Evolutionary conservation across 371 early-diverging fungal species (phyloP), one percentile per base, ranked within the genome.

Genomic region (Dinochytrium kinnereticum): DNA sequence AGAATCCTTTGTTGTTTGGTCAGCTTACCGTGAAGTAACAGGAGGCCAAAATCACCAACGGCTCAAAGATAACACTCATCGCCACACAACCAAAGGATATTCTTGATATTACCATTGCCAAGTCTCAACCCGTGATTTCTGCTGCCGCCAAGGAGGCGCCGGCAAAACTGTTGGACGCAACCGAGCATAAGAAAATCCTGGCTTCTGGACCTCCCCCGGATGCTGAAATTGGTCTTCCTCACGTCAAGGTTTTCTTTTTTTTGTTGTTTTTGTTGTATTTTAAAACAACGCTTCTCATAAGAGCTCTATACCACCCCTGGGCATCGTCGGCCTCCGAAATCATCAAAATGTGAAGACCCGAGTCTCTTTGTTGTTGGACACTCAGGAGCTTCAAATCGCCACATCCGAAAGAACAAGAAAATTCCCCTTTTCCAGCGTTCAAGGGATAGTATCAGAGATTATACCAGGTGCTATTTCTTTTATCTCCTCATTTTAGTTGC

Each of bases 321-420:
- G 61, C 30, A 61, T 61, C 5, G 24, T 24, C 7, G 34, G 34
- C 19, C 61, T 61, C 36, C 61, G 61, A 2, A 61, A 31, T 15
- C 19, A 17, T 19, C 36, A 33, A 3, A 37, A 37, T 36, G 34
- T 34, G 13, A 61, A 61, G 36, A 61, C 61, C 34, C 61, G 61
- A 10, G 7, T 61, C 10, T 61, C 61, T 3, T 10, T 61, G 10
- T 7, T 61, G 3, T 24, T 34, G 34, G 61, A 5, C n/a, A 61
- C 34, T 36, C 61, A 61, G 36, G 61, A 61, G 24, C 30, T 61
- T 61, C 61, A 61, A 61, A 33, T 61, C 30, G 61, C 61, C 7
- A 61, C 61, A 26, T 5, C 61, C 61, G 61, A 61, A 36, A 5
- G 34, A 24, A 61, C 61, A 5, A 3, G 36, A 7, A 61, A 61